Base-by-base conservation (phyloP, 1,284 basidiomycete species). In the Ceratobasidium sp. region DNA sequence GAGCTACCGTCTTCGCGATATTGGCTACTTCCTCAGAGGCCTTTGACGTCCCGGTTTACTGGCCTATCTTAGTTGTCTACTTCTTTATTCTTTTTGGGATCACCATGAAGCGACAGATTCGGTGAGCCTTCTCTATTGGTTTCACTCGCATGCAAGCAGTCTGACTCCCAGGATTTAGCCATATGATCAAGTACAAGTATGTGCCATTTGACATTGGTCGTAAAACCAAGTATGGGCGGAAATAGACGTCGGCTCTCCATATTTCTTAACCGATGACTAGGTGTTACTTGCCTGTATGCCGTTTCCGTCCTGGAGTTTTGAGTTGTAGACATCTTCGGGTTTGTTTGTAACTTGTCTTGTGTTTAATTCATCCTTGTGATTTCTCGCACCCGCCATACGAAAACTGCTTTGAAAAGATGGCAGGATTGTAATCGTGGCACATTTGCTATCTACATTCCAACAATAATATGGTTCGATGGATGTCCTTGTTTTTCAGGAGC, bases 111-210 rank as follows among this genome's bases (percentile, higher is more conserved):
- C 86, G 94, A 77, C 95, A 96, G 83, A 95, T 97, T 79, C 93
- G 93, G 95, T 96, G 80, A 78, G 94, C 87, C 1, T n/a, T n/a
- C n/a, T n/a, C n/a, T n/a, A n/a, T n/a, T n/a, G n/a, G n/a, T n/a
- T n/a, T n/a, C 47, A 46, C 28, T 74, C 44, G 6, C 28, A 75
- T 69, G 44, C 46, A 67, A 41, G 18, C 41, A 32, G n/a, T 41
- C 35, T 47, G 43, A 46, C 35, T 35, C 49, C 32, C 30, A 35
- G 47, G 32, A 62, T 52, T 11, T 80, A 96, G 95, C 79, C 97
- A 98, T 83, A 98, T 98, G 97, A 93, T 98, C 86, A 97, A 97
- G 83, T 98, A 98, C 86, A 95, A 94, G 81, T 97, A 95, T 82
- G 83, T 97, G 71, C 95, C 95, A 43, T 97, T 95, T 82, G 95